Percentiles rank a stretch among this genome's conserved stretches.
These are phyloP conservation scores for Danielia reshetovae DNA, from an alignment of 805 yeast species.

Conservation along the genomic window DNA sequence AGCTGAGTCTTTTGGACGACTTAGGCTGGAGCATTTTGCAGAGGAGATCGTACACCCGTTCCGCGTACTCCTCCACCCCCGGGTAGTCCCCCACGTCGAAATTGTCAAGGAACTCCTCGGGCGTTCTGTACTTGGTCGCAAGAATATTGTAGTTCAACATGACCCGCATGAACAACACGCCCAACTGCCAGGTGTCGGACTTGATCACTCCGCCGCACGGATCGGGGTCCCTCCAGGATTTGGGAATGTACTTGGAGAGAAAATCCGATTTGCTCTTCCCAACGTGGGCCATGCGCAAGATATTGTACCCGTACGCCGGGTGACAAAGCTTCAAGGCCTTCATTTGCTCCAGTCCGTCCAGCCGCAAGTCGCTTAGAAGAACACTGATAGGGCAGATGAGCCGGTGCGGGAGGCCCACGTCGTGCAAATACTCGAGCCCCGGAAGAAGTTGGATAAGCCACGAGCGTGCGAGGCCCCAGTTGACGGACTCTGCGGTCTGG, in stretches of 20 bases:
- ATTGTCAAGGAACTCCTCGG: slow-evolving; percentile 33
- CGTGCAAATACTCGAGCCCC: slow-evolving; percentile 79
- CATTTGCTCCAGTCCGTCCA: slow-evolving; percentile 22
- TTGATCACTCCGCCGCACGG: slow-evolving; percentile 49
- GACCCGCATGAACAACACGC: slow-evolving; percentile 56
- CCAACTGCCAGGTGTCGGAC: slow-evolving; percentile 93
- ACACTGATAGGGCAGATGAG: slow-evolving; percentile 58
- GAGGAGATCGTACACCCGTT: slow-evolving; percentile 63
- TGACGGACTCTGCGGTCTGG: slow-evolving; percentile 61
- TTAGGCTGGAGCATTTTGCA: slow-evolving; percentile 59
- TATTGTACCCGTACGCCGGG: slow-evolving; percentile 45
- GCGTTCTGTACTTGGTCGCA: slow-evolving; percentile 53
- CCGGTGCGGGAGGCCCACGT: slow-evolving; percentile 77
- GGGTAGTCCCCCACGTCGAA: slow-evolving; percentile 34
- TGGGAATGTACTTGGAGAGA: slow-evolving; percentile 19
- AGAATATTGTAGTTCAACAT: slow-evolving; percentile 52
- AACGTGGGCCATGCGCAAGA: slow-evolving; percentile 23
- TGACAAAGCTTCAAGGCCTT: slow-evolving; percentile 52
- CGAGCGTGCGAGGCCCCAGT: slow-evolving; percentile 71
- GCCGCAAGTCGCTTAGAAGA: slow-evolving; percentile 33
- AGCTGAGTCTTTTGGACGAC: slow-evolving; percentile 71
- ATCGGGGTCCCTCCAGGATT: slow-evolving; percentile 82
- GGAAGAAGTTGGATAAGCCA: slow-evolving; percentile 89
- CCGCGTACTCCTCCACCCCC: slow-evolving; percentile 65
- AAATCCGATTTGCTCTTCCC: slow-evolving; percentile 8